Conservation (phyloP, 306 rosid genomes). For the Geum urbanum region DNA sequence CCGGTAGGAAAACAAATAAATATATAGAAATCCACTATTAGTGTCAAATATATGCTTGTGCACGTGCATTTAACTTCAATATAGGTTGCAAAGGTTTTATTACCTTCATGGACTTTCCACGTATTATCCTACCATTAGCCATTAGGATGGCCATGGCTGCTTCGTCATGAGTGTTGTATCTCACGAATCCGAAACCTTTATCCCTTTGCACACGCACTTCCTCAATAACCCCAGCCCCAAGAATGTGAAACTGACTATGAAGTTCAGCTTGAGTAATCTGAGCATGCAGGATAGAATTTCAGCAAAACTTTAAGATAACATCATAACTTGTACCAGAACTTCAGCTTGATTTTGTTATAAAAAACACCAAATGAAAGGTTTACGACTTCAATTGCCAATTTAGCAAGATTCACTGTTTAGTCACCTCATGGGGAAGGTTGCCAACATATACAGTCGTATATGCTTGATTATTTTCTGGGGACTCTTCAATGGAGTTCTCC, state of each 20-base stretch:
- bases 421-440: constrained; percentile 83
- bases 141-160: constrained; percentile 83
- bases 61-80: constrained; percentile 4
- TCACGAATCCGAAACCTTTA: constrained; percentile 88
- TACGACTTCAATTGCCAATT: constrained; percentile 5
- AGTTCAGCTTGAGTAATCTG: constrained; percentile 80
- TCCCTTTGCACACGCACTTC: constrained; percentile 80
- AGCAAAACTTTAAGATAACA: not conserved
- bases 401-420: constrained; percentile 9
- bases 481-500: constrained; percentile 53
- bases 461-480: constrained; percentile 67
- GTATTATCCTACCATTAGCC: constrained; percentile 60
- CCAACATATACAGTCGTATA: constrained; percentile 87
- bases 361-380: not conserved
- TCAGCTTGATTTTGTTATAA: not conserved
- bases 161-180: constrained; percentile 74
- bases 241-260: constrained; percentile 72
- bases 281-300: constrained; percentile 14
- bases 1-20: not conserved
- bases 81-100: constrained; percentile 1
- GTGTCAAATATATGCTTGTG: not conserved
- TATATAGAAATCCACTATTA: not conserved
- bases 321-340: not conserved
- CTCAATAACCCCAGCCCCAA: constrained; percentile 72
- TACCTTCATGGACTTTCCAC: constrained; percentile 86